A percentile compares a stretch with the other conserved stretches of the same genome.
Evolutionary conservation across 345 rosid genomes (phyloP).

Genomic region (Eucalyptus pauciflora): DNA sequence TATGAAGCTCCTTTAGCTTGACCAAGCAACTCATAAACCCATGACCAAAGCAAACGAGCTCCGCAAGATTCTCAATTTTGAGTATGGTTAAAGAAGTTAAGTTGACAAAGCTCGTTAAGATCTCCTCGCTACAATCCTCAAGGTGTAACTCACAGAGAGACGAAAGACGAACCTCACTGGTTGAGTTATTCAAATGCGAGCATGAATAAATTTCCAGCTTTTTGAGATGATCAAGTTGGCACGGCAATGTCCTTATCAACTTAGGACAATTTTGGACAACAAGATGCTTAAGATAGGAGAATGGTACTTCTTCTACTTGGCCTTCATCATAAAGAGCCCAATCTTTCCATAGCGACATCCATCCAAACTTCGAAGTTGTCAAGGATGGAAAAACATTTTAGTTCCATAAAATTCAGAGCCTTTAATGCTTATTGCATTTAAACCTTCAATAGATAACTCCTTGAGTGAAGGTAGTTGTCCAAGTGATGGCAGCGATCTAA

Average conservation of each 20-base stretch:
- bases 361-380: background rate
- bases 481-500: background rate
- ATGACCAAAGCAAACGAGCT: background rate
- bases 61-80: background rate
- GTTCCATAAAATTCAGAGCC: background rate
- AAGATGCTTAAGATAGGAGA: background rate
- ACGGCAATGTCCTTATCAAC: background rate
- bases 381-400: background rate
- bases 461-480: background rate
- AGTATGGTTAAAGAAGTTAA: background rate
- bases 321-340: background rate
- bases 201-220: background rate
- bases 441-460: background rate
- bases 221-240: background rate
- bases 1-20: no score
- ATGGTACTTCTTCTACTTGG: background rate
- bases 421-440: background rate
- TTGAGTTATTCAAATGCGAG: background rate
- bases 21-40: no score
- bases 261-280: fast-evolving
- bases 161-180: fast-evolving
- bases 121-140: background rate
- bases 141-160: background rate
- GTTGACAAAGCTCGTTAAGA: background rate
- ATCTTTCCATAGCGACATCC: background rate